A percentile compares a stretch with the other conserved stretches of the same genome.
Evolutionary conservation across 2,329 filamentous ascomycete species (phyloP).

Genomic region (Arthrobotrys musiformis): DNA sequence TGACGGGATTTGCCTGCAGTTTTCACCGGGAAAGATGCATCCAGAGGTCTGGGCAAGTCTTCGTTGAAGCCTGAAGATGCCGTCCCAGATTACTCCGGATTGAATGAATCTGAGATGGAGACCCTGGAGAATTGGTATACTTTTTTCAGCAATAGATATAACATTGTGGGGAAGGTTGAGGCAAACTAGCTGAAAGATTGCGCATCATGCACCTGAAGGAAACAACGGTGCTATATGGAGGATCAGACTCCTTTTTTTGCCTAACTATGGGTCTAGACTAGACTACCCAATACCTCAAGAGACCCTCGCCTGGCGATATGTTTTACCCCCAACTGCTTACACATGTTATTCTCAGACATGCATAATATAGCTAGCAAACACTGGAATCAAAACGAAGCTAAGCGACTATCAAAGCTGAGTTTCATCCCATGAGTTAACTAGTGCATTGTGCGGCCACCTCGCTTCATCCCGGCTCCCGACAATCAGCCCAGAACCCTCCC

Average conservation of each 20-base stretch:
- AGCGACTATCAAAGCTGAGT: not conserved
- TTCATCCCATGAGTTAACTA: not conserved
- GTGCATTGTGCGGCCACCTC: not conserved
- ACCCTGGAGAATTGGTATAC: conserved; percentile 90
- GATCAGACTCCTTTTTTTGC: not conserved
- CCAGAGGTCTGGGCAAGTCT: conserved; percentile 86
- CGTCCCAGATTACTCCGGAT: conserved; percentile 80
- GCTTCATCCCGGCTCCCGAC: not conserved
- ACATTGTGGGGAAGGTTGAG: conserved; percentile 73
- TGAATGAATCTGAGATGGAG: conserved; percentile 84
- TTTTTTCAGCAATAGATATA: conserved; percentile 97
- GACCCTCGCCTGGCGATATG: not conserved
- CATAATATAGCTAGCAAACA: not conserved
- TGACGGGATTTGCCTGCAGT: conserved; percentile 69
- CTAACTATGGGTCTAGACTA: not conserved
- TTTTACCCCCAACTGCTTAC: not conserved
- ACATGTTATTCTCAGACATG: not conserved
- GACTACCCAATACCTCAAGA: not conserved
- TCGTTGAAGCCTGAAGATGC: conserved; percentile 89
- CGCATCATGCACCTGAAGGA: not conserved
- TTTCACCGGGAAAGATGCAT: conserved; percentile 94
- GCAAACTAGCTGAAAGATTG: not conserved
- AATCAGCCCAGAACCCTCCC: not conserved
- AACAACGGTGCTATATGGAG: not conserved
- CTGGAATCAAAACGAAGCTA: not conserved